Evolutionary conservation across 2,329 filamentous ascomycete genomes (phyloP).

Genomic region (Akanthomyces dipterigenus): DNA sequence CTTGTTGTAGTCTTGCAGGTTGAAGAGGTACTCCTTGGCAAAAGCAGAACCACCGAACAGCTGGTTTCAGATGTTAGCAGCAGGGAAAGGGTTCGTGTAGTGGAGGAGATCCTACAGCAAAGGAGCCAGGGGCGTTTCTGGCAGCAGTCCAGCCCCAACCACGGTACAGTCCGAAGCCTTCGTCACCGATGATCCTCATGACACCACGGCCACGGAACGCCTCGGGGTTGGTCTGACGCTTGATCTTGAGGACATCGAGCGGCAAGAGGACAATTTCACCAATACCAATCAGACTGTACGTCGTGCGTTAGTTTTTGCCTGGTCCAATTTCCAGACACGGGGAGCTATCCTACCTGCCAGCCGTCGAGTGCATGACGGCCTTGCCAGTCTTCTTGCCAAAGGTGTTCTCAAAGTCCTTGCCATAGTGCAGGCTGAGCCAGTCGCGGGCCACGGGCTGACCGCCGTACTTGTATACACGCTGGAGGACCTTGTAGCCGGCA

Average conservation of each 20-base stretch:
- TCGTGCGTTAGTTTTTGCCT: constrained; percentile 15
- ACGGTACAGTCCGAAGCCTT: constrained; percentile 92
- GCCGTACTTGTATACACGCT: constrained; percentile 98
- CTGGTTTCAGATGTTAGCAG: constrained; percentile 35
- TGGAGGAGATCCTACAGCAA: constrained; percentile 60
- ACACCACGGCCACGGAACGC: constrained; percentile 93
- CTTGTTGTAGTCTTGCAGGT: constrained; percentile 88
- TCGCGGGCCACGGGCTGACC: constrained; percentile 94
- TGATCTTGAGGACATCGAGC: constrained; percentile 97
- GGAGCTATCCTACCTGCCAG: constrained; percentile 61
- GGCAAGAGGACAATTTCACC: constrained; percentile 94
- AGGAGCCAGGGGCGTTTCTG: constrained; percentile 92
- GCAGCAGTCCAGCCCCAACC: constrained; percentile 98
- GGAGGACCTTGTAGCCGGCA: constrained; percentile 93
- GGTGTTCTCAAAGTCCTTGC: constrained; percentile 73
- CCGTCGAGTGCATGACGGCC: constrained; percentile 94
- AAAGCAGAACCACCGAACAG: constrained; percentile 97
- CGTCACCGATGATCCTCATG: constrained; percentile 81
- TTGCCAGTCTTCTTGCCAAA: constrained; percentile 98
- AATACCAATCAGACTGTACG: constrained; percentile 79
- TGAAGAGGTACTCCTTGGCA: constrained; percentile 93
- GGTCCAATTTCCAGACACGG: neutral
- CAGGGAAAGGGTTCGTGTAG: neutral
- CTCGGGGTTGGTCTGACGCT: constrained; percentile 98
- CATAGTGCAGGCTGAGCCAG: constrained; percentile 74